These are phyloP conservation scores for Lippia alba DNA, from an alignment of 305 asterid genomes.

Conservation along the genomic window DNA sequence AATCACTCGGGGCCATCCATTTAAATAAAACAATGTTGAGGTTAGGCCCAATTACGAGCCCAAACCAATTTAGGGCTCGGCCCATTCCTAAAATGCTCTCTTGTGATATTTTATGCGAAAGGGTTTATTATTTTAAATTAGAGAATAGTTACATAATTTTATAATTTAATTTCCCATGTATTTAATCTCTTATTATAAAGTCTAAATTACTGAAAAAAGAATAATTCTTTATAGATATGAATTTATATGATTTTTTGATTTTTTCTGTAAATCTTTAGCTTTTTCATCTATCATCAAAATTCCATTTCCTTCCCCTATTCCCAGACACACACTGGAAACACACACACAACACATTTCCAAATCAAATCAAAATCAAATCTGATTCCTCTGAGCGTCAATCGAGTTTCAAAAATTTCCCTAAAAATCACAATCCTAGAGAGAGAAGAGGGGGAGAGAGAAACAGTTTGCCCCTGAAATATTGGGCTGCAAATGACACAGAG, in stretches of 20 bases:
- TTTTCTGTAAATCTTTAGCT: background rate
- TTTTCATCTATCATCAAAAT: conserved; percentile 31
- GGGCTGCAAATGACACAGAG: background rate
- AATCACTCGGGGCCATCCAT: no score
- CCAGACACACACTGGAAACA: conserved; percentile 24
- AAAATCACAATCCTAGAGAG: conserved; percentile 37
- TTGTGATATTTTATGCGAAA: no score
- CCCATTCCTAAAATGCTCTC: no score
- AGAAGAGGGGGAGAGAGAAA: background rate
- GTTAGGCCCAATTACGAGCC: no score
- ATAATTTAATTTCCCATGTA: no score
- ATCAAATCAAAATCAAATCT: conserved; percentile 51
- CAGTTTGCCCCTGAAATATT: conserved; percentile 24
- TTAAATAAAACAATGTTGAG: no score
- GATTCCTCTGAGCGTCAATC: conserved; percentile 53
- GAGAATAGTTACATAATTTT: no score
- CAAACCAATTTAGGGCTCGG: no score
- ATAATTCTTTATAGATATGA: background rate
- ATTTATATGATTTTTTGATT: background rate
- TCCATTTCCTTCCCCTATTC: conserved; percentile 35
- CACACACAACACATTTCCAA: conserved; percentile 31
- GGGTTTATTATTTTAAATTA: no score
- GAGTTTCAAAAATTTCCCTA: conserved; percentile 36
- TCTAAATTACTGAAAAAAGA: background rate
- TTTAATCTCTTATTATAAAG: background rate